These are phyloP conservation scores for Hordeum marinum DNA, from an alignment of 176 grass and related monocot species.

Conservation along the genomic window DNA sequence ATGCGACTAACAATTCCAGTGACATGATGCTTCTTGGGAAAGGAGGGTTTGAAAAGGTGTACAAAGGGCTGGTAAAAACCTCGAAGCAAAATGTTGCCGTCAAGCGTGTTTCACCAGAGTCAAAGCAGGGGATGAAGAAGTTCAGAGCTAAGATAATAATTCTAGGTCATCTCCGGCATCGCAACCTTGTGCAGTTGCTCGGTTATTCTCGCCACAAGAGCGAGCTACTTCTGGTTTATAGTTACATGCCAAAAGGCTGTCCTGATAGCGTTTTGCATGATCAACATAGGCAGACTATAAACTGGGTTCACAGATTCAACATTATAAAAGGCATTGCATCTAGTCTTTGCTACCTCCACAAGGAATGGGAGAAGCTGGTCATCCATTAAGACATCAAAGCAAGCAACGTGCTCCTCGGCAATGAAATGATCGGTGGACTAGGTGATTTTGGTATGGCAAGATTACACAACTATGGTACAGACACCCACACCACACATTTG, in stretches of 20 bases:
- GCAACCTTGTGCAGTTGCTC: background rate
- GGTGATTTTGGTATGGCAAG: background rate
- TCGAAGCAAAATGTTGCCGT: background rate
- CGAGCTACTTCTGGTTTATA: background rate
- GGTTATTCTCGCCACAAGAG: background rate
- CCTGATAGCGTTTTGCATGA: background rate
- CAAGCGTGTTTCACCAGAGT: background rate
- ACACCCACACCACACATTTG: background rate
- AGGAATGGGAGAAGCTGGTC: background rate
- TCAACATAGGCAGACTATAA: background rate
- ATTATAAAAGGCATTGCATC: background rate
- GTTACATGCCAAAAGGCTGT: background rate
- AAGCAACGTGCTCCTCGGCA: background rate
- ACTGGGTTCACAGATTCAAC: background rate
- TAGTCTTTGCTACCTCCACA: background rate
- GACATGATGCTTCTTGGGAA: background rate
- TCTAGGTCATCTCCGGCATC: background rate
- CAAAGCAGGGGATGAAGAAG: background rate
- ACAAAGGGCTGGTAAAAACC: background rate
- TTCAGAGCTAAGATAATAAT: background rate
- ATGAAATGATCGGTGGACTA: background rate
- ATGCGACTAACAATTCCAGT: background rate
- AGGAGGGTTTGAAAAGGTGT: background rate
- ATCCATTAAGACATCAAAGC: background rate
- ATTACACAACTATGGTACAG: conserved; percentile 2